Conservation (phyloP, 2,329 filamentous ascomycete species). For the Penicillium sp. region DNA sequence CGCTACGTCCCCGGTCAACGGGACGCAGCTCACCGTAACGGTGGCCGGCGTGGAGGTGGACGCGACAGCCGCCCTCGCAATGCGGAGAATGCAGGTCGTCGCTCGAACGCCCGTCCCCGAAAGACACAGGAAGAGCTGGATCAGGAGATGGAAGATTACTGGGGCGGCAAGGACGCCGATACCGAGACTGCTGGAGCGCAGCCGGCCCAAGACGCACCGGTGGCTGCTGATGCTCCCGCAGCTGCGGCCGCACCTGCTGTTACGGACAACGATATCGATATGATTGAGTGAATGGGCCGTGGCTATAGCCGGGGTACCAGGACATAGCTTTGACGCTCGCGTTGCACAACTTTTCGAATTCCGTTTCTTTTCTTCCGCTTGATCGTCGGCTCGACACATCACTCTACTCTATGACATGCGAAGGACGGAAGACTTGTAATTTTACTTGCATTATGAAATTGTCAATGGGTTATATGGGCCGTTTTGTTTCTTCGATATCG, state of each 20-base stretch:
- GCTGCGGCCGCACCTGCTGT: constrained; percentile 24
- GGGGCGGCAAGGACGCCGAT: constrained; percentile 51
- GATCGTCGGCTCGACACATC: neutral
- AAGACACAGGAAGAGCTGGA: constrained; percentile 83
- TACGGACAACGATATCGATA: constrained; percentile 57
- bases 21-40: constrained; percentile 43
- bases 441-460: constrained; percentile 18
- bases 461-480: constrained; percentile 1
- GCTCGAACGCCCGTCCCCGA: constrained; percentile 39
- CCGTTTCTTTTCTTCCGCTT: neutral
- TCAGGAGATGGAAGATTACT: constrained; percentile 97
- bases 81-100: constrained; percentile 29
- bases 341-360: neutral
- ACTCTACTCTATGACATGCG: neutral
- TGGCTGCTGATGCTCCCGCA: constrained; percentile 33
- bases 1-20: constrained; percentile 69
- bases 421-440: constrained; percentile 12
- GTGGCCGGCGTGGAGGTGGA: constrained; percentile 52
- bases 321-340: neutral
- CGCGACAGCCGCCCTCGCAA: constrained; percentile 34
- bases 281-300: constrained; percentile 58
- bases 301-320: neutral
- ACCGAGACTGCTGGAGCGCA: constrained; percentile 40
- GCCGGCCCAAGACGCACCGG: constrained; percentile 16
- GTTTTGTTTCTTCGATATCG: neutral